phyloP scores from a whole-genome alignment of 2,329 filamentous ascomycete genomes.

The Anisogramma anomala region DNA sequence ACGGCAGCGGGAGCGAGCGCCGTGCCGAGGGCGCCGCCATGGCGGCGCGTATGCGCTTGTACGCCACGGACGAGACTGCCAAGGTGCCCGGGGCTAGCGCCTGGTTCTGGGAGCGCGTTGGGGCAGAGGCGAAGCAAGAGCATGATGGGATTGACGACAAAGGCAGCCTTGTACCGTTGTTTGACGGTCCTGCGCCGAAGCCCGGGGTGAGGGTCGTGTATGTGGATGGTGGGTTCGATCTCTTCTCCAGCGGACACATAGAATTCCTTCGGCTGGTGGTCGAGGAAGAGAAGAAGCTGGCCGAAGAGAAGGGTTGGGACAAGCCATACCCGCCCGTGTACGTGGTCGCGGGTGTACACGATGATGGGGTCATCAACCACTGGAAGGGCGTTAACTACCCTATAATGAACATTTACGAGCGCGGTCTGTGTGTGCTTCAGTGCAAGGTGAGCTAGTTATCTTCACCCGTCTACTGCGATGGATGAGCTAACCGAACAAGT shows the following conservation, averaged over 20 bases:
- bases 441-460: slow-evolving; percentile 55
- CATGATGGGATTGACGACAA: slow-evolving; percentile 42
- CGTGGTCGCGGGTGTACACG: slow-evolving; percentile 86
- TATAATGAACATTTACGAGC: slow-evolving; percentile 98
- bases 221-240: slow-evolving; percentile 90
- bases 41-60: slow-evolving; percentile 66
- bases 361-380: slow-evolving; percentile 87
- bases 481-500: slow-evolving; percentile 37
- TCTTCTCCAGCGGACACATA: slow-evolving; percentile 95
- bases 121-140: slow-evolving; percentile 32
- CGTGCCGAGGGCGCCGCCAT: slow-evolving; percentile 54
- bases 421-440: slow-evolving; percentile 87
- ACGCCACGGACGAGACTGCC: slow-evolving; percentile 78
- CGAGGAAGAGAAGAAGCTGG: slow-evolving; percentile 59
- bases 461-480: not conserved
- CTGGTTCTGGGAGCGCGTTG: slow-evolving; percentile 62
- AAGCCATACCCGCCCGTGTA: slow-evolving; percentile 72
- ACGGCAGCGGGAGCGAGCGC: slow-evolving; percentile 55
- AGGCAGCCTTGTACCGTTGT: slow-evolving; percentile 55
- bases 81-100: slow-evolving; percentile 69
- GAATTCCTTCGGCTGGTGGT: slow-evolving; percentile 78
- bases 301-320: slow-evolving; percentile 61
- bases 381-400: slow-evolving; percentile 98
- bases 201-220: slow-evolving; percentile 81
- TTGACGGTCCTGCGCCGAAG: slow-evolving; percentile 58